Evolutionary conservation across 257 asterid genomes (phyloP).

Genomic region (Oldenlandia corymbosa): DNA sequence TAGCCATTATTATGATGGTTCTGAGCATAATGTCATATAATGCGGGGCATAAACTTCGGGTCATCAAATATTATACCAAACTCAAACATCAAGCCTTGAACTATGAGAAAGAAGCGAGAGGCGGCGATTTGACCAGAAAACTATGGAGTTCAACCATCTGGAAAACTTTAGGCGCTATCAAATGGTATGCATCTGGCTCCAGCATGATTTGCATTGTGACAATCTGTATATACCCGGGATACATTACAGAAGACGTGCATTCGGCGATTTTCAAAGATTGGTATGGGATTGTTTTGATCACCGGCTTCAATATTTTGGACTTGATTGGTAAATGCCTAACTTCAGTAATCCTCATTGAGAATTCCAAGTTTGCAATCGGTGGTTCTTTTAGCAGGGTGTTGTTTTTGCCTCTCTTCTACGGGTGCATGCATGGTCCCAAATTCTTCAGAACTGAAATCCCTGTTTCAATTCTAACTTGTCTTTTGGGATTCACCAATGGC

Average conservation of each 20-base stretch:
- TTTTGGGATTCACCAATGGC: conserved; percentile 90
- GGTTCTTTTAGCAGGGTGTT: conserved; percentile 62
- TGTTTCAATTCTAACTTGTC: conserved; percentile 59
- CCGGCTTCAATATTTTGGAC: conserved; percentile 72
- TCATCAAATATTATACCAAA: conserved; percentile 54
- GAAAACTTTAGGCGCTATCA: conserved; percentile 55
- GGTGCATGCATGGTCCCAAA: conserved; percentile 74
- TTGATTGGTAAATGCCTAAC: conserved; percentile 68
- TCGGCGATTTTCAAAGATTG: conserved; percentile 63
- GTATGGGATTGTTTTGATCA: conserved; percentile 74
- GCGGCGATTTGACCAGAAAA: conserved; percentile 51
- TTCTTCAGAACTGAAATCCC: conserved; percentile 74
- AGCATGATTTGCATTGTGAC: conserved; percentile 54
- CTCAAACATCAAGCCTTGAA: conserved; percentile 47
- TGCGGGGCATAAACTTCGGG: conserved; percentile 56
- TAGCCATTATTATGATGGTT: conserved; percentile 60
- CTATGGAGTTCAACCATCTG: conserved; percentile 57
- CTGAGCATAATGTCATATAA: conserved; percentile 60
- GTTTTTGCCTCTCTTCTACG: conserved; percentile 73
- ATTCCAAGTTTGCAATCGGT: conserved; percentile 56
- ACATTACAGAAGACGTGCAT: conserved; percentile 78
- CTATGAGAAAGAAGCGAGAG: conserved; percentile 59
- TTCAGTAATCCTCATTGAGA: conserved; percentile 51
- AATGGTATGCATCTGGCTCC: conserved; percentile 65
- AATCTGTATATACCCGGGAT: conserved; percentile 69